phyloP scores from a whole-genome alignment of 306 rosid species.

The Fragaria vesca region DNA sequence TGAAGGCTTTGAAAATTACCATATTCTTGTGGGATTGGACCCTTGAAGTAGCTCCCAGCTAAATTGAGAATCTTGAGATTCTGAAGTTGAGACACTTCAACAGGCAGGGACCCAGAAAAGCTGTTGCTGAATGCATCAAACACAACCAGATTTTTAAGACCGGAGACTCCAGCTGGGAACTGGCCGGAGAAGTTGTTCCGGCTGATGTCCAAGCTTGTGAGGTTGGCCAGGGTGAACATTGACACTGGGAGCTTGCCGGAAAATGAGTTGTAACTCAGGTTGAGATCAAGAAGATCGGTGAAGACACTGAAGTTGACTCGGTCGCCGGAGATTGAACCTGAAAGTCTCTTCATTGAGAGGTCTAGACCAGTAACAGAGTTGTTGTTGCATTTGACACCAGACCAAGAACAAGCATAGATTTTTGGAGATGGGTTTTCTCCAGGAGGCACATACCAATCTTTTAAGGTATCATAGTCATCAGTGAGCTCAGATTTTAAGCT shows the following conservation, averaged over 20 bases:
- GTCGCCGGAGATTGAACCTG: slow-evolving; percentile 60
- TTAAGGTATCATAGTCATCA: slow-evolving; percentile 48
- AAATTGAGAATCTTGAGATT: slow-evolving; percentile 66
- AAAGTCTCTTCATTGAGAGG: slow-evolving; percentile 68
- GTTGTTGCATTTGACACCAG: slow-evolving; percentile 67
- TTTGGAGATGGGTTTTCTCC: slow-evolving; percentile 41
- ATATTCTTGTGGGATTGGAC: slow-evolving; percentile 78
- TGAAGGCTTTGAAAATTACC: slow-evolving; percentile 74
- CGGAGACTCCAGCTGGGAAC: slow-evolving; percentile 60
- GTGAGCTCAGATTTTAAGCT: slow-evolving; percentile 68
- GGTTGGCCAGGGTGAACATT: slow-evolving; percentile 65
- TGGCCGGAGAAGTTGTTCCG: slow-evolving; percentile 86
- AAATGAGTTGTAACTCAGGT: slow-evolving; percentile 69
- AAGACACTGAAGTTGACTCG: slow-evolving; percentile 47
- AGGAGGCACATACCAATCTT: slow-evolving; percentile 61
- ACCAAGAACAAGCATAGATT: slow-evolving; percentile 78
- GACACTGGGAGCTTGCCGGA: slow-evolving; percentile 65
- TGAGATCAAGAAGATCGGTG: slow-evolving; percentile 58
- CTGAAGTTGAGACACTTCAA: slow-evolving; percentile 52
- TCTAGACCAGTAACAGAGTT: slow-evolving; percentile 60
- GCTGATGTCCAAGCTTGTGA: slow-evolving; percentile 67
- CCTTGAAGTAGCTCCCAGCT: slow-evolving; percentile 87
- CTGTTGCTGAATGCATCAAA: slow-evolving; percentile 92
- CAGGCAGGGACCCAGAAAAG: slow-evolving; percentile 73
- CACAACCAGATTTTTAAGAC: slow-evolving; percentile 45